A percentile compares a stretch with the other conserved stretches of the same genome.
phyloP scores from a whole-genome alignment of 352 stramenopile species.

The Phytophthora quininea region DNA sequence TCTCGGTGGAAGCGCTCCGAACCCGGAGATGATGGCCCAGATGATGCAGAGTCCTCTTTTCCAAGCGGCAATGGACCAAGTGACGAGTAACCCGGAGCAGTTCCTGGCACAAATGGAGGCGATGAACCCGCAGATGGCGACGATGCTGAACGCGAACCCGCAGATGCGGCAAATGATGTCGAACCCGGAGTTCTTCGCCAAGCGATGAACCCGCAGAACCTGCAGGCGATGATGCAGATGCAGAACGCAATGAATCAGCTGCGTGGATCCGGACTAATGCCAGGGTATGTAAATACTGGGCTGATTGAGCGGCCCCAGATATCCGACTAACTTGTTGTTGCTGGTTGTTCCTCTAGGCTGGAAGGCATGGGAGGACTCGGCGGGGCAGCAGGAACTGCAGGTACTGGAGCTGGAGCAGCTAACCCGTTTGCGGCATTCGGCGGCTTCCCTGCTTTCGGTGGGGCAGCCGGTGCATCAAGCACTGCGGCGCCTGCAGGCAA shows the following conservation, averaged over 20 bases:
- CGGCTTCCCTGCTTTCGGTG: conserved; percentile 41
- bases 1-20: conserved; percentile 40
- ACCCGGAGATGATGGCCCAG: conserved; percentile 80
- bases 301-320: background rate
- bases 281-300: conserved; percentile 51
- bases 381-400: conserved; percentile 12
- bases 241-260: conserved; percentile 89
- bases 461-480: background rate
- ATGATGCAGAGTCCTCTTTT: conserved; percentile 90
- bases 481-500: conserved; percentile 54
- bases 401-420: conserved; percentile 10
- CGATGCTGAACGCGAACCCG: conserved; percentile 88
- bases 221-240: conserved; percentile 93
- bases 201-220: conserved; percentile 90
- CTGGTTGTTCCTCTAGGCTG: conserved; percentile 37
- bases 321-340: conserved; percentile 2
- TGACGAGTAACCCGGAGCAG: conserved; percentile 79
- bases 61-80: conserved; percentile 80
- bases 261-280: conserved; percentile 66
- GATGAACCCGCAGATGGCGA: conserved; percentile 90
- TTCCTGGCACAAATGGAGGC: conserved; percentile 88
- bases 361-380: conserved; percentile 61
- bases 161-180: conserved; percentile 90
- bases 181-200: conserved; percentile 84
- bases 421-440: conserved; percentile 67